phyloP scores from a whole-genome alignment of 2,329 filamentous ascomycete genomes.

The Alternaria brassicicola region DNA sequence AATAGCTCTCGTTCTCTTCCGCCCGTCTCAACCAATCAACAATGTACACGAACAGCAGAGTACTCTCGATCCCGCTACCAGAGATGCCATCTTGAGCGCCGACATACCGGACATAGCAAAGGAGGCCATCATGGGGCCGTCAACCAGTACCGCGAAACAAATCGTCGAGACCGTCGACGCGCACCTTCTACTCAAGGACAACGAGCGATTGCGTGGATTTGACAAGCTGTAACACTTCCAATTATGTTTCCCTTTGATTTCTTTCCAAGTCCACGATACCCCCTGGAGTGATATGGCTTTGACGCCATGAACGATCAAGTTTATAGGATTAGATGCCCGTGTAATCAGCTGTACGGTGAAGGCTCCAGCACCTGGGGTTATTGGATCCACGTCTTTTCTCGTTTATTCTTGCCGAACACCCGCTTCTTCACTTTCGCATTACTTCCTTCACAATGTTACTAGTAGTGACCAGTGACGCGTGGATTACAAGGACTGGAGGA shows the following conservation, averaged over 20 bases:
- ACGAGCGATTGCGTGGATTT: constrained; percentile 29
- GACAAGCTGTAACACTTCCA: constrained; percentile 28
- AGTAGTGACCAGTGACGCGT: too few relatives aligned
- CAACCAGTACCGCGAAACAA: constrained; percentile 7
- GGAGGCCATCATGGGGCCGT: constrained; percentile 37
- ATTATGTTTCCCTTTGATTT: not conserved
- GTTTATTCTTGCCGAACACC: not conserved
- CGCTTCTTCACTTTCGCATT: not conserved
- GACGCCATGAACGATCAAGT: not conserved
- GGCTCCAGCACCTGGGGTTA: not conserved
- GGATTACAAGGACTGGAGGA: too few relatives aligned
- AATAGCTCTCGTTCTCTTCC: constrained; percentile 53
- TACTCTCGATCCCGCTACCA: constrained; percentile 23
- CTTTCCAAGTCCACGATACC: constrained; percentile 21
- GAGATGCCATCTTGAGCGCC: constrained; percentile 32
- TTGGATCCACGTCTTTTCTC: not conserved
- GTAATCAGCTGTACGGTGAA: not conserved
- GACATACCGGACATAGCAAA: constrained; percentile 44
- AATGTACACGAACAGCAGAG: constrained; percentile 9
- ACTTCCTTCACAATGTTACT: not conserved
- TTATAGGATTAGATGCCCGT: not conserved
- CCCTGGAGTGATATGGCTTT: constrained; percentile 3
- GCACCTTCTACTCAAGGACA: constrained; percentile 11
- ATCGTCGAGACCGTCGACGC: constrained; percentile 9
- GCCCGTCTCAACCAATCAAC: constrained; percentile 36